These are phyloP conservation scores for Agarophyton chilense DNA, from an alignment of 23 red algal genomes.

Conservation along the genomic window DNA sequence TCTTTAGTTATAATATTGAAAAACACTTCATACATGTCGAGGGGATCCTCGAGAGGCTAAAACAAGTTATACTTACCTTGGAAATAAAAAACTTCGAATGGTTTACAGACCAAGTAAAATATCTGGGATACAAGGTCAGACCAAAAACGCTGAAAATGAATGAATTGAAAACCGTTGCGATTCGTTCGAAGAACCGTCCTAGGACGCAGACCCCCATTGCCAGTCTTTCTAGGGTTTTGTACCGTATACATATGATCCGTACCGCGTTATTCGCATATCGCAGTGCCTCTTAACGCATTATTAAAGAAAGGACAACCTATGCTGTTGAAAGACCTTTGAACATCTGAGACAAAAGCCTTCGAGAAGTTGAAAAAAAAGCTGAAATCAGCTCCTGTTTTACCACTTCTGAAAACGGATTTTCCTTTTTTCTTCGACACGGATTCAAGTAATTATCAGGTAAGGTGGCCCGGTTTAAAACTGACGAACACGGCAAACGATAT, in stretches of 20 bases:
- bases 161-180: background rate
- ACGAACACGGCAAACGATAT: background rate
- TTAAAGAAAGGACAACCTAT: background rate
- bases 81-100: slow-evolving; percentile 13
- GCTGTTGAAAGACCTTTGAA: background rate
- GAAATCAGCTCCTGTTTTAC: background rate
- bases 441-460: slow-evolving; percentile 14
- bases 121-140: background rate
- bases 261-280: background rate
- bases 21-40: background rate
- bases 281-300: background rate
- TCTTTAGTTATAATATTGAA: background rate
- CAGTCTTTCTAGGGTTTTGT: background rate
- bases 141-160: slow-evolving; percentile 23
- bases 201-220: background rate
- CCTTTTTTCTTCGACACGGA: slow-evolving; percentile 13
- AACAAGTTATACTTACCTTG: background rate
- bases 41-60: background rate
- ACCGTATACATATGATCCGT: background rate
- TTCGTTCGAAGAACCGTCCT: background rate
- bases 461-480: slow-evolving; percentile 1
- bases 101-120: slow-evolving; percentile 10
- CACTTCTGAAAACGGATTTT: background rate
- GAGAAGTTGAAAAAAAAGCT: background rate
- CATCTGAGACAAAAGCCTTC: slow-evolving; percentile 13